Evolutionary conservation across 129 eudicot species (phyloP).

Genomic region (Kitagawia praeruptora): DNA sequence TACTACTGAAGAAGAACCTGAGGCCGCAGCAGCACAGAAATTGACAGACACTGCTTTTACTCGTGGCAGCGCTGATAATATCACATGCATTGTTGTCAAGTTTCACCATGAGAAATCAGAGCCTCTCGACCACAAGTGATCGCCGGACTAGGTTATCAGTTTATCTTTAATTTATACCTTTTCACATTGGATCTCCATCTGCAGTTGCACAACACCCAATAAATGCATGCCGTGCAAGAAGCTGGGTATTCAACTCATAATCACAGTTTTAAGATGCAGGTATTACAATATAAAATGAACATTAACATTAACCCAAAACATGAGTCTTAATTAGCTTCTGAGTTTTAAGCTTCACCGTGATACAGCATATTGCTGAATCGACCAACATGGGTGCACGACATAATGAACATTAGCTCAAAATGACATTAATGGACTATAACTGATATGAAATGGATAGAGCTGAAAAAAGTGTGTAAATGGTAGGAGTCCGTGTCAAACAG

Average conservation of each 20-base stretch:
- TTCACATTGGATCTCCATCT: not conserved
- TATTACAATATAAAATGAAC: not conserved
- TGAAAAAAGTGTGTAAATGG: too few species aligned
- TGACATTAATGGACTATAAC: too few species aligned
- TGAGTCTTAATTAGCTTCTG: too few species aligned
- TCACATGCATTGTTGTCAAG: constrained; percentile 78
- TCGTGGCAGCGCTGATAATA: constrained; percentile 82
- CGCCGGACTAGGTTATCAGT: too few species aligned
- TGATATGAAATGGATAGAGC: too few species aligned
- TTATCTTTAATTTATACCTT: not conserved
- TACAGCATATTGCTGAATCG: not conserved
- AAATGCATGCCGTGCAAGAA: not conserved
- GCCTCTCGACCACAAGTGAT: not conserved
- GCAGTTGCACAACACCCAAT: constrained; percentile 4
- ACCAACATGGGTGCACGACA: not conserved
- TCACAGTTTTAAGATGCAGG: not conserved
- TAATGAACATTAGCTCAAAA: too few species aligned
- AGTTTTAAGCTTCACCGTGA: not conserved
- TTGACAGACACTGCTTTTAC: constrained; percentile 76
- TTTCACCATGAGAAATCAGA: constrained; percentile 40
- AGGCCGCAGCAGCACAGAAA: constrained; percentile 70
- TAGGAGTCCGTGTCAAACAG: too few species aligned
- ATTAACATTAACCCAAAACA: not conserved
- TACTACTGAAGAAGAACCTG: constrained; percentile 62
- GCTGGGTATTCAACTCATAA: not conserved